phyloP scores from a whole-genome alignment of 2,329 filamentous ascomycete species.

The Cercospora berteroae region DNA sequence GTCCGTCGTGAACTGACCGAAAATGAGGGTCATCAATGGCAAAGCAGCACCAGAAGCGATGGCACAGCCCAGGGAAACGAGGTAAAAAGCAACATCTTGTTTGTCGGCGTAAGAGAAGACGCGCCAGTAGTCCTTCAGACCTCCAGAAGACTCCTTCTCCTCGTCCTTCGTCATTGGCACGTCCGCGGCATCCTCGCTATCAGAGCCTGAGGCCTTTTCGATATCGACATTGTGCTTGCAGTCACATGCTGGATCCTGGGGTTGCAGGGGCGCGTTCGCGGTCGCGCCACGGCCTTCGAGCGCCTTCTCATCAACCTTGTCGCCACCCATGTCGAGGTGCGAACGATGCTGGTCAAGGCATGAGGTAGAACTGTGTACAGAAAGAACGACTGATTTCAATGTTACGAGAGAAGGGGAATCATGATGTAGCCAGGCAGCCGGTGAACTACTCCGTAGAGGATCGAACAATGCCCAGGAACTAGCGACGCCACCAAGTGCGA shows the following conservation, averaged over 20 bases:
- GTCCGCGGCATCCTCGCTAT: constrained; percentile 12
- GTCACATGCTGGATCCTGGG: constrained; percentile 5
- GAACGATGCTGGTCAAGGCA: not conserved
- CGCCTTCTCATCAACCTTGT: constrained; percentile 16
- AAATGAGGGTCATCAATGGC: constrained; percentile 52
- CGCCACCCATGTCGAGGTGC: constrained; percentile 7
- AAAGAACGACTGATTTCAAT: not conserved
- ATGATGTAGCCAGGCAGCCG: not conserved
- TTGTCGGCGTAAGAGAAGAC: constrained; percentile 38
- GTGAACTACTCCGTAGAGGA: not conserved
- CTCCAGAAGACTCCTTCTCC: constrained; percentile 20
- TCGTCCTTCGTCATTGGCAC: not conserved
- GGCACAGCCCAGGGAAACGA: constrained; percentile 36
- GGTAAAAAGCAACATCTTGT: constrained; percentile 32
- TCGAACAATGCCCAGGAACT: not conserved
- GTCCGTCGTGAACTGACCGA: constrained; percentile 50
- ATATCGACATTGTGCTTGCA: constrained; percentile 8
- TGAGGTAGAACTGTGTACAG: not conserved
- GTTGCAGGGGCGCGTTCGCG: constrained; percentile 6
- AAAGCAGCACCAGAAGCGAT: constrained; percentile 47
- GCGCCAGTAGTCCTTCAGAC: constrained; percentile 29
- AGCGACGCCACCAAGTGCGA: not conserved
- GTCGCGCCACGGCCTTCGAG: constrained; percentile 8
- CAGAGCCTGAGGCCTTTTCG: constrained; percentile 7
- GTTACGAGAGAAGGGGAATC: not conserved